These are phyloP conservation scores for Alternaria burnsii DNA, from an alignment of 2,329 filamentous ascomycete genomes.

Conservation along the genomic window DNA sequence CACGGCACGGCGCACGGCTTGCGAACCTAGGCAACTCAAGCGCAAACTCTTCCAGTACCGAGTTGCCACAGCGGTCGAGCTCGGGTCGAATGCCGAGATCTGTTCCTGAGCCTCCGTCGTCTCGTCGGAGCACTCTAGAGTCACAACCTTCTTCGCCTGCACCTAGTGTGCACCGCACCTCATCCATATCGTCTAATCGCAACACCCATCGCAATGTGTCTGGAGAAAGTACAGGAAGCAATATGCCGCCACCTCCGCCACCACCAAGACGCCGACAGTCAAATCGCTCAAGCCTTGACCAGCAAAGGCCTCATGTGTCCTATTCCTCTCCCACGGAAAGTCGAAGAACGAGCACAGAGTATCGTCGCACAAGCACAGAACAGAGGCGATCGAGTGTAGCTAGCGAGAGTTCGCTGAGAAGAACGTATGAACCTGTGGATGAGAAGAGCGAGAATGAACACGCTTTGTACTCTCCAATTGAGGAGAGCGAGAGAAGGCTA, in stretches of 20 bases:
- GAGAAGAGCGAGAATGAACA: constrained; percentile 32
- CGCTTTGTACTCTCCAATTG: constrained; percentile 38
- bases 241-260: constrained; percentile 42
- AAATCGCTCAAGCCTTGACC: constrained; percentile 44
- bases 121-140: constrained; percentile 38
- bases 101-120: constrained; percentile 30
- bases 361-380: constrained; percentile 39
- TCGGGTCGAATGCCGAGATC: constrained; percentile 32
- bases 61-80: constrained; percentile 33
- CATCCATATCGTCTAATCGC: constrained; percentile 40
- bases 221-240: constrained; percentile 31
- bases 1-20: constrained; percentile 43
- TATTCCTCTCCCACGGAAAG: constrained; percentile 34
- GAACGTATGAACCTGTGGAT: constrained; percentile 33
- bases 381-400: constrained; percentile 44
- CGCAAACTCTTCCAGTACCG: constrained; percentile 41
- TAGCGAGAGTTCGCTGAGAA: constrained; percentile 43
- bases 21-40: constrained; percentile 35
- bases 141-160: constrained; percentile 33
- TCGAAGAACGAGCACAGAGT: constrained; percentile 39
- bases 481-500: constrained; percentile 34
- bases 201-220: constrained; percentile 36
- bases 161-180: constrained; percentile 32
- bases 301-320: constrained; percentile 32
- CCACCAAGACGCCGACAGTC: constrained; percentile 47